Evolutionary conservation across 2,329 filamentous ascomycete species (phyloP).

Genomic region (Orbilia oligospora): DNA sequence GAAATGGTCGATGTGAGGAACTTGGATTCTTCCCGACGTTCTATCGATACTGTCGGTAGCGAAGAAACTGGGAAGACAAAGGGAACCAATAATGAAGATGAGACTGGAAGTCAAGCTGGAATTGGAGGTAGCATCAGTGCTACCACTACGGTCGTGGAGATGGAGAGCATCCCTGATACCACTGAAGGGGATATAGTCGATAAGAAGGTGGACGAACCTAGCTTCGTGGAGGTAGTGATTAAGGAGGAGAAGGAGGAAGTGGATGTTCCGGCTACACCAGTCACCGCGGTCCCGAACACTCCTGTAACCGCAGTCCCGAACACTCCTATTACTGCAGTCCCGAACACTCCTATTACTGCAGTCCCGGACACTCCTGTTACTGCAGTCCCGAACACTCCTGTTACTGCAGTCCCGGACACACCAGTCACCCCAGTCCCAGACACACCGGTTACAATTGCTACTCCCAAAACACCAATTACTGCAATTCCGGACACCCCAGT

Average conservation of each 20-base stretch:
- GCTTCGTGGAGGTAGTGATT: conserved; percentile 13
- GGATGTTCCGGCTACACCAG: conserved; percentile 1
- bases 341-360: neutral
- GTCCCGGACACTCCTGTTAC: too few relatives aligned
- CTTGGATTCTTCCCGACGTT: conserved; percentile 36
- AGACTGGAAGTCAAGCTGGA: conserved; percentile 3
- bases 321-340: neutral
- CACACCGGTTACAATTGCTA: neutral
- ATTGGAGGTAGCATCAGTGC: conserved; percentile 41
- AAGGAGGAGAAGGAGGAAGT: neutral
- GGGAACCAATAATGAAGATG: conserved; percentile 21
- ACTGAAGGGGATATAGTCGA: conserved; percentile 27
- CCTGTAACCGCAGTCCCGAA: neutral
- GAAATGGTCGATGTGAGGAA: conserved; percentile 49
- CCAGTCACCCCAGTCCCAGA: neutral
- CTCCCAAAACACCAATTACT: neutral
- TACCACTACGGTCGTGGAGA: conserved; percentile 58
- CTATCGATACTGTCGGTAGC: conserved; percentile 47
- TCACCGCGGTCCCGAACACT: neutral
- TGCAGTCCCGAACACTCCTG: too few relatives aligned
- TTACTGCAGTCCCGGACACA: neutral
- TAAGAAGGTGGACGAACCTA: conserved; percentile 4
- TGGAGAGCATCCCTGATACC: conserved; percentile 34
- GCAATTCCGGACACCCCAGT: conserved; percentile 6
- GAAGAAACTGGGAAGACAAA: conserved; percentile 1